Evolutionary conservation across 116 monocot genomes (phyloP).

Genomic region (Trichopus zeylanicus): DNA sequence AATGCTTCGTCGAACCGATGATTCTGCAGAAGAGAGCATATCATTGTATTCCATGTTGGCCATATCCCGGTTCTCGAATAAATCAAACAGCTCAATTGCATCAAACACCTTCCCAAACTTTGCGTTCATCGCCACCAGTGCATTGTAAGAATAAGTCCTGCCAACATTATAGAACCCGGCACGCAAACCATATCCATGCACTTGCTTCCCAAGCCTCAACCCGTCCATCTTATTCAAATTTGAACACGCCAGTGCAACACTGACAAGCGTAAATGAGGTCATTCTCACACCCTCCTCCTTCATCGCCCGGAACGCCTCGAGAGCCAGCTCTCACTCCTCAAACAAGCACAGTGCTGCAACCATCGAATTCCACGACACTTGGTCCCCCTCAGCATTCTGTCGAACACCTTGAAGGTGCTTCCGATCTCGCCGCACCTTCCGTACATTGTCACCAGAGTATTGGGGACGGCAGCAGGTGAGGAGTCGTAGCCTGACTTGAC

Average conservation of each 20-base stretch:
- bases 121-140: conserved; percentile 60
- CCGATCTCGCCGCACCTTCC: conserved; percentile 44
- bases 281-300: conserved; percentile 19
- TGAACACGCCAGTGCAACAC: conserved; percentile 43
- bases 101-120: conserved; percentile 48
- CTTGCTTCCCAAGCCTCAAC: conserved; percentile 36
- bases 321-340: conserved; percentile 43
- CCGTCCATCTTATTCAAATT: conserved; percentile 25
- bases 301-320: conserved; percentile 54
- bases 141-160: conserved; percentile 43
- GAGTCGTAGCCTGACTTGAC: conserved; percentile 43
- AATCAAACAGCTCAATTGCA: conserved; percentile 31
- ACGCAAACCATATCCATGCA: conserved; percentile 51
- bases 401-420: conserved; percentile 51
- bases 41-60: conserved; percentile 78
- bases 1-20: conserved; percentile 32
- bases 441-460: conserved; percentile 69
- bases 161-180: conserved; percentile 32
- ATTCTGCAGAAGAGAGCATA: conserved; percentile 52
- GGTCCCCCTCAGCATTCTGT: conserved; percentile 41
- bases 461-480: conserved; percentile 40
- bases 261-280: conserved; percentile 80
- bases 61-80: conserved; percentile 20
- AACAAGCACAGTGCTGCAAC: conserved; percentile 60
- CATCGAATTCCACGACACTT: conserved; percentile 76